Conservation (phyloP, 2,329 filamentous ascomycete species). For the Biscogniauxia sp. region DNA sequence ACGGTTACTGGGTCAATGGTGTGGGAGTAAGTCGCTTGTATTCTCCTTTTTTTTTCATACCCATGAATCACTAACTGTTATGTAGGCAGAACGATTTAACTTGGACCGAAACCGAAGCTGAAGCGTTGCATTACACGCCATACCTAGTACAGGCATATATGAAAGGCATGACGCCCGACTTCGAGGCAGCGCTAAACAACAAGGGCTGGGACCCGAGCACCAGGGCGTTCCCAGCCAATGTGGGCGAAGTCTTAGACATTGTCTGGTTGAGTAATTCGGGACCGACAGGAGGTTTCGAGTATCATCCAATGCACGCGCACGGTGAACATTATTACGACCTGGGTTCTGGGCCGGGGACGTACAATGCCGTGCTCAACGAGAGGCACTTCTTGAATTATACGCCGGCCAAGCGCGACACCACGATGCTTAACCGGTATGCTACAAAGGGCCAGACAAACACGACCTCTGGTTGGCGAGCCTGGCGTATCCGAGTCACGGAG, state of each 20-base stretch:
- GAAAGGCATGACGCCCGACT: constrained; percentile 51
- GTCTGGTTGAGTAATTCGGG: constrained; percentile 45
- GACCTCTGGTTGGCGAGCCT: constrained; percentile 57
- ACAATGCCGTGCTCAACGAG: constrained; percentile 50
- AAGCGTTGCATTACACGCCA: constrained; percentile 32
- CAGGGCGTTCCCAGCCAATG: constrained; percentile 48
- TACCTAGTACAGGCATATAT: constrained; percentile 54
- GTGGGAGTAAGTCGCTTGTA: constrained; percentile 33
- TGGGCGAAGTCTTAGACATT: constrained; percentile 57
- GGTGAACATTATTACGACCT: constrained; percentile 53
- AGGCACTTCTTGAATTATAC: constrained; percentile 33
- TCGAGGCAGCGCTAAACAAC: constrained; percentile 47
- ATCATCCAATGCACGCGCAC: constrained; percentile 55
- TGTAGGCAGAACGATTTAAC: constrained; percentile 40
- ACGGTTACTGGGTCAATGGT: constrained; percentile 31
- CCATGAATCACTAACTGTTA: neutral
- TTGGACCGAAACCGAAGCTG: constrained; percentile 40
- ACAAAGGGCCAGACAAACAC: constrained; percentile 37
- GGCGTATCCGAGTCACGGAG: constrained; percentile 47
- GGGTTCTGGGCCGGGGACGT: constrained; percentile 52
- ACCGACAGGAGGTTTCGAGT: constrained; percentile 38
- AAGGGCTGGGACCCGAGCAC: constrained; percentile 52
- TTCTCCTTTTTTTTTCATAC: neutral
- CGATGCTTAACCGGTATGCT: constrained; percentile 55
- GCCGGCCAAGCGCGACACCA: constrained; percentile 45